Percentiles rank a stretch among this genome's conserved stretches.
These are phyloP conservation scores for Mycena epipterygia DNA, from an alignment of 768 basidiomycete genomes.

Conservation along the genomic window DNA sequence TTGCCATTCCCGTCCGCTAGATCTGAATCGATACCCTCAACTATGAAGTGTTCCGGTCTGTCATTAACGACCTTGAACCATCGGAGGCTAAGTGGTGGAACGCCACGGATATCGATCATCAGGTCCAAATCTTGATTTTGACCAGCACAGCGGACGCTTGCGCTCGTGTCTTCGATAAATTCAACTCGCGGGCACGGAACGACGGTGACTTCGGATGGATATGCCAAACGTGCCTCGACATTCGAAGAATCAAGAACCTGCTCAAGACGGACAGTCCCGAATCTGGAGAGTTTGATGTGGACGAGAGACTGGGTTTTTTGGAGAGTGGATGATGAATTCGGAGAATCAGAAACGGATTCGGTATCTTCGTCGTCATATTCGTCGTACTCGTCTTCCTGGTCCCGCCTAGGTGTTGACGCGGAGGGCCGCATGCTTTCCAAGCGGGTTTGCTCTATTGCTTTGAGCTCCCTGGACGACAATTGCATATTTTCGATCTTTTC, in stretches of 20 bases:
- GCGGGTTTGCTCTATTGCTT: conserved; percentile 72
- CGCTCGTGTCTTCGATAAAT: conserved; percentile 64
- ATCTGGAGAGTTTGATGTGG: conserved; percentile 79
- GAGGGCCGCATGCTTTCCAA: conserved; percentile 61
- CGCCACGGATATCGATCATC: conserved; percentile 76
- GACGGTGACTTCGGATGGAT: conserved; percentile 73
- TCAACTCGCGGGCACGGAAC: conserved; percentile 87
- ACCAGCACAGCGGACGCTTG: conserved; percentile 73
- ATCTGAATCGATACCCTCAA: conserved; percentile 76
- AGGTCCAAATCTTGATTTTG: conserved; percentile 69
- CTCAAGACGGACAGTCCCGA: conserved; percentile 83
- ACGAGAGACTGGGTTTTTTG: conserved; percentile 82
- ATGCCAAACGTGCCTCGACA: conserved; percentile 80
- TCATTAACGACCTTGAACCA: conserved; percentile 82
- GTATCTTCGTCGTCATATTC: conserved; percentile 83
- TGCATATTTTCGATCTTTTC: conserved; percentile 68
- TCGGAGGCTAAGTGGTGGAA: conserved; percentile 82
- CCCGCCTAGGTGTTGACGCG: conserved; percentile 40
- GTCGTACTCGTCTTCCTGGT: conserved; percentile 67
- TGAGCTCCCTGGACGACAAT: conserved; percentile 74
- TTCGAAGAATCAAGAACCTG: conserved; percentile 78
- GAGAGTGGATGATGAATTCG: conserved; percentile 58
- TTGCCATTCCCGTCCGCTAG: conserved; percentile 30
- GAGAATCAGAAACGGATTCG: conserved; percentile 44
- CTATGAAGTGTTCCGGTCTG: conserved; percentile 76